A percentile compares a stretch with the other conserved stretches of the same genome.
Evolutionary conservation across 73 alveolate genomes (phyloP).

Genomic region (Paramecium sexaurelia): DNA sequence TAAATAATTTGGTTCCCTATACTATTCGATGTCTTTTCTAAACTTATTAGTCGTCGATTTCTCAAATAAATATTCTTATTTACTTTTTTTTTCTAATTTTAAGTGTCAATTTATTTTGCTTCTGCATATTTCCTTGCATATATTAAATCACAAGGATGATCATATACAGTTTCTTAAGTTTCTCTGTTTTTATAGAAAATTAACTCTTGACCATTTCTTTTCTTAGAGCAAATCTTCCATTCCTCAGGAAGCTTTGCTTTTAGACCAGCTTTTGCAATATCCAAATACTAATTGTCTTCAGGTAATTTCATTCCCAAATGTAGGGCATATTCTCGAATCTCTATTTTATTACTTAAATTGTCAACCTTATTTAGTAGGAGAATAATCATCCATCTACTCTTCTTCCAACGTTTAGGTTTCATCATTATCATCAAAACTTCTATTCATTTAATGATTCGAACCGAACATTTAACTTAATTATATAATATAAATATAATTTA

Average conservation of each 20-base stretch:
- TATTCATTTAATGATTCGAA: background rate
- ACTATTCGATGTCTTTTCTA: background rate
- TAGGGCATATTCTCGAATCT: conserved; percentile 11
- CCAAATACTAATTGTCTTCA: conserved; percentile 47
- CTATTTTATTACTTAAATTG: background rate
- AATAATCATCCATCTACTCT: conserved; percentile 19
- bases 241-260: conserved; percentile 36
- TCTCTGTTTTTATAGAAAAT: conserved; percentile 8
- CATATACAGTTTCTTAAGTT: background rate
- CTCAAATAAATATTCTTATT: background rate
- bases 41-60: background rate
- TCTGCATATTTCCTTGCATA: conserved; percentile 20
- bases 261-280: conserved; percentile 45
- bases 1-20: background rate
- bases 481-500: background rate
- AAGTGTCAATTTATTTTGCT: background rate
- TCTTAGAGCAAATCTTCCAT: conserved; percentile 34
- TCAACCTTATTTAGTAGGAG: conserved; percentile 23
- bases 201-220: background rate
- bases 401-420: conserved; percentile 7
- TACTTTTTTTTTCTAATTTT: background rate
- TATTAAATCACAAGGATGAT: conserved; percentile 47
- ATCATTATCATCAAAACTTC: conserved; percentile 20
- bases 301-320: conserved; percentile 53
- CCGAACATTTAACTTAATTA: background rate